Evolutionary conservation across 768 basidiomycete species (phyloP).

Genomic region (Polyporus arcularius): DNA sequence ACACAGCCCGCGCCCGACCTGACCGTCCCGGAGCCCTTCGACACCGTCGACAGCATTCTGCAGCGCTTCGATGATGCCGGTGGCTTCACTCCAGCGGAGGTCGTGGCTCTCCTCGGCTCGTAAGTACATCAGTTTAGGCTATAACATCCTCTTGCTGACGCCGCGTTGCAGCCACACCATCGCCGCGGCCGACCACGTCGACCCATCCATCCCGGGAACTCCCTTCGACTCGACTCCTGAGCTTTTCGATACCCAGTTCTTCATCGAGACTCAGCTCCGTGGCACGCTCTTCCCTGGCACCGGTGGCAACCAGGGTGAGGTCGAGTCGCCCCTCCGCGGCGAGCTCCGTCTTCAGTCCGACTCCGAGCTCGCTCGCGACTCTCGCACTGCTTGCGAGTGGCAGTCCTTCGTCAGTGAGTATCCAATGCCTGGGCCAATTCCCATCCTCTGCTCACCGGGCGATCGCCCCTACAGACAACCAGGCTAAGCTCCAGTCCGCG

Average conservation of each 20-base stretch:
- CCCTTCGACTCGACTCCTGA: constrained; percentile 33
- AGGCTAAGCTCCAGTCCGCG: constrained; percentile 25
- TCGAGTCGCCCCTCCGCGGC: constrained; percentile 31
- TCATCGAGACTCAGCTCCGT: constrained; percentile 31
- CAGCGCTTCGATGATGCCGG: constrained; percentile 26
- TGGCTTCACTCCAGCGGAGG: constrained; percentile 24
- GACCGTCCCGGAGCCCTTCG: constrained; percentile 30
- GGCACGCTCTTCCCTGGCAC: constrained; percentile 33
- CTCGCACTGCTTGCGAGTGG: constrained; percentile 38
- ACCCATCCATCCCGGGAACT: constrained; percentile 26
- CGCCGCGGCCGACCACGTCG: constrained; percentile 30
- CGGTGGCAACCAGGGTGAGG: constrained; percentile 32
- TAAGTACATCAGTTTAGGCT: background rate
- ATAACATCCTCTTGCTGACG: no score
- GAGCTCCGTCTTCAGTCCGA: constrained; percentile 39
- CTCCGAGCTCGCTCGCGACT: constrained; percentile 34
- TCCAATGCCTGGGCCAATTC: background rate
- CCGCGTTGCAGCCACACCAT: constrained; percentile 24
- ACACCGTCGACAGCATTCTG: constrained; percentile 27
- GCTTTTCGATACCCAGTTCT: constrained; percentile 32
- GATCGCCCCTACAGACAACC: constrained; percentile 19
- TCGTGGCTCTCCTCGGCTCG: constrained; percentile 26
- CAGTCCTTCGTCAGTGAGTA: constrained; percentile 31
- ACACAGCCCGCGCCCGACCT: constrained; percentile 24
- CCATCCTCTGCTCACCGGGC: background rate